Evolutionary conservation across 2,329 filamentous ascomycete genomes (phyloP).

Genomic region (Monilinia polystroma): DNA sequence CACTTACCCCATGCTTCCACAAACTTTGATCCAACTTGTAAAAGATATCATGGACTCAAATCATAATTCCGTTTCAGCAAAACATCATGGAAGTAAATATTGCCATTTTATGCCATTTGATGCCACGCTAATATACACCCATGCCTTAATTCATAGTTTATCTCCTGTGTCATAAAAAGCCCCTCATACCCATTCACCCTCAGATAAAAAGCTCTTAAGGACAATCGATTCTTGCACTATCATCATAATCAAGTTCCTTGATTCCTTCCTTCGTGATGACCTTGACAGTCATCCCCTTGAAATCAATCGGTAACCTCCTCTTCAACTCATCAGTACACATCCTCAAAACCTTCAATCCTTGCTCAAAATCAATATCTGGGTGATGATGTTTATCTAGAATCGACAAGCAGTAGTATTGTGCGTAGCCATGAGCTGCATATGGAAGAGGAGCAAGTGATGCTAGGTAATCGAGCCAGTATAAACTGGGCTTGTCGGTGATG

Average conservation of each 20-base stretch:
- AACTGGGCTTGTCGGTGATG: slow-evolving; percentile 82
- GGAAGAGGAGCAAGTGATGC: slow-evolving; percentile 83
- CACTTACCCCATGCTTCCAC: neutral
- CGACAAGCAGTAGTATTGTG: slow-evolving; percentile 97
- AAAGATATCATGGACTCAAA: neutral
- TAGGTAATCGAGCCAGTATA: slow-evolving; percentile 98
- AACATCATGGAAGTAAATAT: slow-evolving; percentile 12
- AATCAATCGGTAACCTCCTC: slow-evolving; percentile 94
- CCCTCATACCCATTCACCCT: slow-evolving; percentile 5
- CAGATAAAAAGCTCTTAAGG: slow-evolving; percentile 28
- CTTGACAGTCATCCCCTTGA: slow-evolving; percentile 96
- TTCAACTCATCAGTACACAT: slow-evolving; percentile 98
- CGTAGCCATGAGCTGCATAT: slow-evolving; percentile 97
- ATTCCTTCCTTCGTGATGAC: slow-evolving; percentile 94
- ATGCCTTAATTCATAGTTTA: slow-evolving; percentile 24
- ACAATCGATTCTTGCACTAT: slow-evolving; percentile 47
- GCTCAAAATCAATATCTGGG: slow-evolving; percentile 83
- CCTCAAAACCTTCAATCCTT: slow-evolving; percentile 87
- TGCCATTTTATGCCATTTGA: slow-evolving; percentile 28
- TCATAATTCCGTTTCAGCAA: neutral
- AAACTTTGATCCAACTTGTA: neutral
- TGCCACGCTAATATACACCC: slow-evolving; percentile 39
- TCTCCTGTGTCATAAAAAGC: slow-evolving; percentile 21
- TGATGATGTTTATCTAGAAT: slow-evolving; percentile 99
- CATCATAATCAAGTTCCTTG: slow-evolving; percentile 78